These are phyloP conservation scores for Lactarius akahatsu DNA, from an alignment of 768 basidiomycete species.

Conservation along the genomic window DNA sequence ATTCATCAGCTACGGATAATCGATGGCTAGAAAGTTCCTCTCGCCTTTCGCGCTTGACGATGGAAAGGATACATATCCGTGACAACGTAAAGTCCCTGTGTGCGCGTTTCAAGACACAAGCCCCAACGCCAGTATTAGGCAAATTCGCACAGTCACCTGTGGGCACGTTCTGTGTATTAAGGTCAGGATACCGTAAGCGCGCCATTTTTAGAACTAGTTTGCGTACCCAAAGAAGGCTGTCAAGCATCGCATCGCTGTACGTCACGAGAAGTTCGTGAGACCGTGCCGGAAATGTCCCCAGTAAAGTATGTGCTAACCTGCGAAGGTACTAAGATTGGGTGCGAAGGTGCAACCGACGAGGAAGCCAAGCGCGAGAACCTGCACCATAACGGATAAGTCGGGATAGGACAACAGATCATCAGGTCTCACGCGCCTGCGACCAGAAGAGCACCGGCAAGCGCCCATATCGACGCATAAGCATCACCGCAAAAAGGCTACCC, in stretches of 20 bases:
- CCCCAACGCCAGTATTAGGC: not conserved
- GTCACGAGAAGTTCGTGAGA: not conserved
- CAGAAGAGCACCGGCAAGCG: constrained; percentile 70
- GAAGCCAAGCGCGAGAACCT: constrained; percentile 59
- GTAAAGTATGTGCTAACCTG: constrained; percentile 44
- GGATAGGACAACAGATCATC: not conserved
- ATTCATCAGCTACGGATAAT: not conserved
- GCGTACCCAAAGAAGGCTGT: constrained; percentile 56
- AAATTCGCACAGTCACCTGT: constrained; percentile 49
- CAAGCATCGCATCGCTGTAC: constrained; percentile 56
- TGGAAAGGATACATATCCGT: constrained; percentile 71
- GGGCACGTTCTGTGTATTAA: constrained; percentile 48
- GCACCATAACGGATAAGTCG: not conserved
- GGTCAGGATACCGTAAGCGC: not conserved
- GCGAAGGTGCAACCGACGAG: constrained; percentile 59
- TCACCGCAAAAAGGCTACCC: constrained; percentile 62
- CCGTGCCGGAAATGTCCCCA: constrained; percentile 14
- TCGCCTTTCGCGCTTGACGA: constrained; percentile 61
- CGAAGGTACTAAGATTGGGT: constrained; percentile 54
- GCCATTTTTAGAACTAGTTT: not conserved
- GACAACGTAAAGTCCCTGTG: constrained; percentile 56
- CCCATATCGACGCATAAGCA: constrained; percentile 61
- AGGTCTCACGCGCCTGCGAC: constrained; percentile 52
- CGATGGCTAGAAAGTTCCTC: not conserved
- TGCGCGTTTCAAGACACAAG: not conserved